Conservation (phyloP, 768 basidiomycete species). For the Lactarius deliciosus region DNA sequence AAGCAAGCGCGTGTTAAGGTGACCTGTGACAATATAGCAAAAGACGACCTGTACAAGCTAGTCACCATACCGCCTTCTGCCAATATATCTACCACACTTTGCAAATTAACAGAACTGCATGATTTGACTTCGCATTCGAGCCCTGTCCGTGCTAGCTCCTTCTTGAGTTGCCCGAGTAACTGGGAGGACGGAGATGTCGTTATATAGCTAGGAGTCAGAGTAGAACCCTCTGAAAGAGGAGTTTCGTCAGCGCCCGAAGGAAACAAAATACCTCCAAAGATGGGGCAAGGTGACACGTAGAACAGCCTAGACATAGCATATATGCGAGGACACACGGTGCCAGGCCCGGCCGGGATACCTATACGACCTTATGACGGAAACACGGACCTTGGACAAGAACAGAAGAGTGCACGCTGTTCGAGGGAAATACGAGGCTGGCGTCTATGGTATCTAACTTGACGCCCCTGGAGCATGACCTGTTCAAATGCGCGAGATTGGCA, state of each 20-base stretch:
- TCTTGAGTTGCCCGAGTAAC: background rate
- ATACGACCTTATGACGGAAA: background rate
- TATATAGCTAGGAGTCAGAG: background rate
- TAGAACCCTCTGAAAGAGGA: conserved; percentile 1
- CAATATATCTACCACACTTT: background rate
- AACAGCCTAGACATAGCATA: background rate
- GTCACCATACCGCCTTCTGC: conserved; percentile 5
- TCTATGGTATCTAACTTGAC: conserved; percentile 10
- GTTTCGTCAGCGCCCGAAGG: conserved; percentile 4
- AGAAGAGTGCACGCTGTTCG: background rate
- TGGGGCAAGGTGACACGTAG: background rate
- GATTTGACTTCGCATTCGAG: background rate
- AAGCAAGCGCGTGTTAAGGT: conserved; percentile 48
- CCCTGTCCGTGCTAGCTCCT: background rate
- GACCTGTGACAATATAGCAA: conserved; percentile 37
- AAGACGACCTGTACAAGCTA: background rate
- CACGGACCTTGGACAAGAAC: conserved; percentile 9
- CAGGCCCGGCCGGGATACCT: no score
- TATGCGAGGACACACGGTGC: background rate
- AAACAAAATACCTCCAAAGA: background rate
- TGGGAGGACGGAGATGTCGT: background rate
- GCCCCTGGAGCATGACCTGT: background rate
- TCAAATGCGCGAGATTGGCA: conserved; percentile 16
- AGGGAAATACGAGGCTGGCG: conserved; percentile 1
- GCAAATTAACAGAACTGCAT: background rate